A percentile compares a stretch with the other conserved stretches of the same genome.
Conservation (phyloP, 371 early-diverging fungal species). For the Apophysomyces trapeziformis region DNA sequence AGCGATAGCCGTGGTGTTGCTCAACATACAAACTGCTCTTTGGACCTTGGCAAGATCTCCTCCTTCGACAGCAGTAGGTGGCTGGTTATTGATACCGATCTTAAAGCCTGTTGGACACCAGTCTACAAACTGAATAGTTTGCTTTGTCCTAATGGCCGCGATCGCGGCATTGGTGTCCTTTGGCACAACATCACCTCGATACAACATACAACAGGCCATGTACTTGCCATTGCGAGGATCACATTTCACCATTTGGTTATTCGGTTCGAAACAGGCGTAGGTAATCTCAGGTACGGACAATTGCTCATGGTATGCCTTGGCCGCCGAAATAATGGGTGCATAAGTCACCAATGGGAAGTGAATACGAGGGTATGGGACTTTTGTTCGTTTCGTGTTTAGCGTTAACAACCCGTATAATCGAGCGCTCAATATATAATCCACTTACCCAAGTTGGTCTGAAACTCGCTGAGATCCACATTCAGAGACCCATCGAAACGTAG, state of each 20-base stretch:
- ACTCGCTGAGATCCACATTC: conserved; percentile 97
- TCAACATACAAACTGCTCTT: conserved; percentile 93
- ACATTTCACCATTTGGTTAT: conserved; percentile 97
- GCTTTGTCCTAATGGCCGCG: conserved; percentile 88
- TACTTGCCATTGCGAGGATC: conserved; percentile 94
- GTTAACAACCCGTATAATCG: not conserved
- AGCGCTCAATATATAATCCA: too few species aligned
- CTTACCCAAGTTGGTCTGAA: conserved; percentile 89
- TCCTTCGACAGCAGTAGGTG: conserved; percentile 89
- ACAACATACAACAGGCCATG: conserved; percentile 94
- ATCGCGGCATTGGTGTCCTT: conserved; percentile 91
- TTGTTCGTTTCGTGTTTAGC: not conserved
- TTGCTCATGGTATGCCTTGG: conserved; percentile 93
- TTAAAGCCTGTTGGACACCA: conserved; percentile 99
- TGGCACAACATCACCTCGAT: conserved; percentile 91
- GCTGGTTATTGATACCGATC: conserved; percentile 94
- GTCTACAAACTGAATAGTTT: conserved; percentile 95
- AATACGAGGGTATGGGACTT: conserved; percentile 95
- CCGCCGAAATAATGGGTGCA: conserved; percentile 90
- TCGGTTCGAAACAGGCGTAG: conserved; percentile 91
- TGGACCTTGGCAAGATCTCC: conserved; percentile 91
- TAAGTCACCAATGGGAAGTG: conserved; percentile 98
- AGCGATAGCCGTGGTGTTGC: conserved; percentile 96
- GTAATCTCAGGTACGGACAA: conserved; percentile 91
- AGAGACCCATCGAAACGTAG: conserved; percentile 97